Evolutionary conservation across 2,329 filamentous ascomycete species (phyloP).

Genomic region (Xylariomycetidae sp.): DNA sequence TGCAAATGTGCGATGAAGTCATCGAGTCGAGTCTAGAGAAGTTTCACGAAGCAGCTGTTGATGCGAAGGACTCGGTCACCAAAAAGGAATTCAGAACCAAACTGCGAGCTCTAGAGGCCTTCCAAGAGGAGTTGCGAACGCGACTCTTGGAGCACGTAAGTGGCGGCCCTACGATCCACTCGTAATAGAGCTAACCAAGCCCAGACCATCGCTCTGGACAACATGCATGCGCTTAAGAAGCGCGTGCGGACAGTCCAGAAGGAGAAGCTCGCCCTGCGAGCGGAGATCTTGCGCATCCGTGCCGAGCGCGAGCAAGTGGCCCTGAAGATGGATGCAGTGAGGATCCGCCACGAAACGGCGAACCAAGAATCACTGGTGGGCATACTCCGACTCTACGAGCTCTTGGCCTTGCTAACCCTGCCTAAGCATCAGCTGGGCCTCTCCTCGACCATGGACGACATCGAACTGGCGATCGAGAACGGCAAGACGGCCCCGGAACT

Average conservation of each 20-base stretch:
- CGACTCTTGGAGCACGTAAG: slow-evolving; percentile 54
- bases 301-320: slow-evolving; percentile 57
- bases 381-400: slow-evolving; percentile 2
- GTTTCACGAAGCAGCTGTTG: slow-evolving; percentile 36
- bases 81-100: slow-evolving; percentile 52
- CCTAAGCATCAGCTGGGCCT: slow-evolving; percentile 42
- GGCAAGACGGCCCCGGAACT: slow-evolving; percentile 43
- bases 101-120: slow-evolving; percentile 50
- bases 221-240: slow-evolving; percentile 50
- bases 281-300: slow-evolving; percentile 54
- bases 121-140: slow-evolving; percentile 49
- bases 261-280: slow-evolving; percentile 50
- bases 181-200: slow-evolving; percentile 2
- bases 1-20: slow-evolving; percentile 56
- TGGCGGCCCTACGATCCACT: slow-evolving; percentile 6
- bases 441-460: slow-evolving; percentile 54
- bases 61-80: slow-evolving; percentile 37
- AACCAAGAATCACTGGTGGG: slow-evolving; percentile 46
- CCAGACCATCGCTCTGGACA: slow-evolving; percentile 54
- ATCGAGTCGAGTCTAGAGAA: slow-evolving; percentile 44
- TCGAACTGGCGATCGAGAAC: slow-evolving; percentile 51
- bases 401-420: slow-evolving; percentile 3
- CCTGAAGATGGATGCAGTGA: slow-evolving; percentile 56
- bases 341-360: slow-evolving; percentile 52
- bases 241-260: slow-evolving; percentile 51